These are phyloP conservation scores for Corchorus capsularis DNA, from an alignment of 345 rosid species.

Conservation along the genomic window DNA sequence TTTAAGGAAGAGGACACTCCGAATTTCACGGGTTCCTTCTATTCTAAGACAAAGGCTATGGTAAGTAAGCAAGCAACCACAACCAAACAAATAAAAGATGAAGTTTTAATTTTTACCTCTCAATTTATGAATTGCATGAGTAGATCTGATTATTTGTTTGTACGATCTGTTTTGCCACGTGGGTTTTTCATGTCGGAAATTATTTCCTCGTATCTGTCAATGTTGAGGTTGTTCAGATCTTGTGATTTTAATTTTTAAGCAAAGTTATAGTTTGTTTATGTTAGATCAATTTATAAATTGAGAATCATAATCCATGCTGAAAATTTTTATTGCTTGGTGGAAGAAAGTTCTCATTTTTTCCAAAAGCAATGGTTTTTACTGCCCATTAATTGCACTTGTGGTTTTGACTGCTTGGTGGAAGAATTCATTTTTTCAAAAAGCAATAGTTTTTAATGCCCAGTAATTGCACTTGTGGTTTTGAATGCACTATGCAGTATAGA, in stretches of 20 bases:
- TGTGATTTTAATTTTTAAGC: background rate
- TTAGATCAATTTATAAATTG: background rate
- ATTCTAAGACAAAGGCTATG: slow-evolving; percentile 96
- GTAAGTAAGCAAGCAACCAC: slow-evolving; percentile 36
- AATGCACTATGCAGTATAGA: no score
- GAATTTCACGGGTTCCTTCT: slow-evolving; percentile 83
- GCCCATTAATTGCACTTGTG: background rate
- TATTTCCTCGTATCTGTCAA: background rate
- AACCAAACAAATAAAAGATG: no score
- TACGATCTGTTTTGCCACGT: background rate
- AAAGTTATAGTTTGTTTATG: background rate
- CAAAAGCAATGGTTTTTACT: background rate
- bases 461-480: no score
- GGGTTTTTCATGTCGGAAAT: background rate
- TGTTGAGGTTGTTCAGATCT: background rate
- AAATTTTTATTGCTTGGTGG: background rate
- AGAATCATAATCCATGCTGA: no score
- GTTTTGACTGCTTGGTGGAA: no score
- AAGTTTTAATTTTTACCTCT: background rate
- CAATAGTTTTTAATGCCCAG: no score
- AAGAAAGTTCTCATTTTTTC: background rate
- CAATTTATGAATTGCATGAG: background rate
- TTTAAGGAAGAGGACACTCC: slow-evolving; percentile 93
- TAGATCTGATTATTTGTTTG: slow-evolving; percentile 16
- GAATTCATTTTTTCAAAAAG: no score